Conservation (phyloP, 805 yeast species). For the Kuraishia ogatae region DNA sequence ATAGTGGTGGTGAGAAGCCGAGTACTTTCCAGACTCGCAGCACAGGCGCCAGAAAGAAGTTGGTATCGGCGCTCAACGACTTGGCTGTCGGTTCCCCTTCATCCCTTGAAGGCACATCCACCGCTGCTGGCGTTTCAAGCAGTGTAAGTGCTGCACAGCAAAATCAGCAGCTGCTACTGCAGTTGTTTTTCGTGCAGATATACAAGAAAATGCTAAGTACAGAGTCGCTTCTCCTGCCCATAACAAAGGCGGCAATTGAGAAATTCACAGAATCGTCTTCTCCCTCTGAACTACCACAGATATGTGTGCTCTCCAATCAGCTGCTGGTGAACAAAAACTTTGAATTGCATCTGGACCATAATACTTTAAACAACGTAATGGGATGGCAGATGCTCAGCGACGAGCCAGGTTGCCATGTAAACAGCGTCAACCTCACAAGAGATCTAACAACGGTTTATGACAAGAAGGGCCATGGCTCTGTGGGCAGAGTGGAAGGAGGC, state of each 20-base stretch:
- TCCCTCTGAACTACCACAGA: slow-evolving; percentile 1
- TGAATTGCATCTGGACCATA: not conserved
- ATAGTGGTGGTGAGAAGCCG: not conserved
- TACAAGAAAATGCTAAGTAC: slow-evolving; percentile 15
- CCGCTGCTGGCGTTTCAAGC: not conserved
- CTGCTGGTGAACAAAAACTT: not conserved
- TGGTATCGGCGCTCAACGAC: not conserved
- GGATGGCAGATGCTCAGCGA: slow-evolving; percentile 25
- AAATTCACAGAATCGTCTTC: not conserved
- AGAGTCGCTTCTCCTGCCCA: slow-evolving; percentile 3
- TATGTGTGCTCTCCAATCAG: slow-evolving; percentile 2
- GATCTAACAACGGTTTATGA: slow-evolving; percentile 15
- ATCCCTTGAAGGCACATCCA: not conserved
- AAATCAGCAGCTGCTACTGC: slow-evolving; percentile 15
- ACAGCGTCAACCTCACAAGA: slow-evolving; percentile 17
- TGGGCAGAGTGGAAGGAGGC: slow-evolving; percentile 7
- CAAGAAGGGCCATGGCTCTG: slow-evolving; percentile 13
- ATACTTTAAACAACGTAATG: slow-evolving; percentile 17
- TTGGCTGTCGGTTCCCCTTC: not conserved
- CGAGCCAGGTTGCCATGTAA: slow-evolving; percentile 16
- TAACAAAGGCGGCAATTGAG: not conserved
- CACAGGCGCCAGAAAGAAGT: not conserved
- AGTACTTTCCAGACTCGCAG: not conserved
- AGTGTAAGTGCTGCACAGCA: slow-evolving; percentile 4
- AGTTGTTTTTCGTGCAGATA: slow-evolving; percentile 22